Base-by-base conservation (phyloP, 1,284 basidiomycete genomes). In the Malassezia brasiliensis region DNA sequence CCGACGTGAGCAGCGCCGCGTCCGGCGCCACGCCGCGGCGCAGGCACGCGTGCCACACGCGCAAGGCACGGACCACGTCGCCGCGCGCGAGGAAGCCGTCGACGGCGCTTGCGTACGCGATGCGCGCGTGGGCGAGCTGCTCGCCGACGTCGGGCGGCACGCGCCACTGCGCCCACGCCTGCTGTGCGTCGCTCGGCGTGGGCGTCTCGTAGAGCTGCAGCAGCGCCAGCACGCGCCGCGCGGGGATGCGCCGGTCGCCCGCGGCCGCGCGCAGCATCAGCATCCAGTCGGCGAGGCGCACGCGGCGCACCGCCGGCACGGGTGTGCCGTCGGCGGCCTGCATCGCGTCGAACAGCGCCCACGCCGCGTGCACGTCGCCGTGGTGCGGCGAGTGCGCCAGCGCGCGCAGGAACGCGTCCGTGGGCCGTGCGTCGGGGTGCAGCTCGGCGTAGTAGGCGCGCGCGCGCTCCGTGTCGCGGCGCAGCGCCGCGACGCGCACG, bases 181-280 rank as follows among this genome's bases (percentile, higher is more conserved):
- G 17, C 6, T 34, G 30, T n/a, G 49, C 49, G 4, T 12, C 30
- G 17, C 19, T 12, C 2, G 30, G 9, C 7, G 14, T 3, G 3
- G 10, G 25, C 40, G 12, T n/a, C 28, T 48, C 47, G 37, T 19
- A 48, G 38, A 57, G 45, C 34, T 36, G 36, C 17, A 57, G 40
- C 12, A 57, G 55, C 20, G 50, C 50, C 8, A 36, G 31, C 10
- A 49, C 50, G 20, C 37, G 55, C n/a, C 20, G 28, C 9, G 31
- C 31, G n/a, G 45, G 46, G n/a, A 57, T 52, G 30, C 55, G 50
- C 12, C 20, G 28, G 19, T 57, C 50, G 32, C 32, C 46, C 6
- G 55, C 55, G 1, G 55, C 55, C 4, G 51, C 51, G 15, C 55
- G 45, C 37, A 57, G 39, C 55, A 57, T 57, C n/a, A 57, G 39